A percentile compares a stretch with the other conserved stretches of the same genome.
Conservation (phyloP, 129 eudicot genomes). For the Flaveria linearis region DNA sequence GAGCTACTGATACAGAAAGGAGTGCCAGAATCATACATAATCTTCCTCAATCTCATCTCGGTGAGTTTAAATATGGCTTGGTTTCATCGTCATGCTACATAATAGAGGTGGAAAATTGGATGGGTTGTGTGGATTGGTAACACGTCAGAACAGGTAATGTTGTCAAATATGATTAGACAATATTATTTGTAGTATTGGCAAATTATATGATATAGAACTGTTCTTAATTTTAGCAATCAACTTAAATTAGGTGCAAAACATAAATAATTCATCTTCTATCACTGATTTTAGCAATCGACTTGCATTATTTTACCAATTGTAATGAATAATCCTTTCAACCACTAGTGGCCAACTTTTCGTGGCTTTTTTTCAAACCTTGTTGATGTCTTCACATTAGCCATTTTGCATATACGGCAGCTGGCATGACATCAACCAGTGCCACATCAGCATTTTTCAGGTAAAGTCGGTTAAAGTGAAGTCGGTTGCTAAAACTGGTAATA, state of each 20-base stretch:
- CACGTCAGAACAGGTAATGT: not conserved
- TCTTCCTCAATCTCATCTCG: conserved; percentile 90
- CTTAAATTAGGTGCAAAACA: not conserved
- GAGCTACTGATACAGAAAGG: conserved; percentile 93
- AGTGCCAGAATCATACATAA: conserved; percentile 91
- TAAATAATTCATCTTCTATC: not conserved
- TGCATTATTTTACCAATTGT: too few species aligned
- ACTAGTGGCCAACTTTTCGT: too few species aligned
- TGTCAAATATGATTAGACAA: not conserved
- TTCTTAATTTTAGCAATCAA: not conserved
- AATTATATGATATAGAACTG: not conserved
- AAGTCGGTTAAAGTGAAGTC: not conserved
- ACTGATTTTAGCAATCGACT: too few species aligned
- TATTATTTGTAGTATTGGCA: not conserved
- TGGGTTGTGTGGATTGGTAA: conserved; percentile 1
- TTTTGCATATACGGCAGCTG: not conserved
- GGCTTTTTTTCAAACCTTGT: too few species aligned
- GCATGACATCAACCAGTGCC: conserved; percentile 1
- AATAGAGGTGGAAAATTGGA: not conserved
- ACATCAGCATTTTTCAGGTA: not conserved
- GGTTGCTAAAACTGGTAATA: not conserved
- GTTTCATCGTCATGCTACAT: not conserved
- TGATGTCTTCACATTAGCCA: not conserved
- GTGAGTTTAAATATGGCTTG: conserved; percentile 44
- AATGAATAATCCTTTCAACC: not conserved